A percentile compares a stretch with the other conserved stretches of the same genome.
phyloP scores from a whole-genome alignment of 805 yeast genomes.

The Kluyveromyces starmeri region DNA sequence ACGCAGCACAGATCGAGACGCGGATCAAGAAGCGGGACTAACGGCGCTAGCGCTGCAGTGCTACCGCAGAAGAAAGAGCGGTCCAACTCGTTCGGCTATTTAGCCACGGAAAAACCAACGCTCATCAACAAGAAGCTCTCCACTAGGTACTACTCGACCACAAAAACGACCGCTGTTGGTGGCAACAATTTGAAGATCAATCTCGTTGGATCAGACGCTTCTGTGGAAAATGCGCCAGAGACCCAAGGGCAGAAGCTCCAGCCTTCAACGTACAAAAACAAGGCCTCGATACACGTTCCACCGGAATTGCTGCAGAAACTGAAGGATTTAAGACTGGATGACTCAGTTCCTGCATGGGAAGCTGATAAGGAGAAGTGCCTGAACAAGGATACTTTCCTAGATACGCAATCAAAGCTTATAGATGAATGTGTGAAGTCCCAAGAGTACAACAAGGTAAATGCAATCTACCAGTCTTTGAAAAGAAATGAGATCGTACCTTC shows the following conservation, averaged over 20 bases:
- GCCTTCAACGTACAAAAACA: not conserved
- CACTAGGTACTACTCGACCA: slow-evolving; percentile 14
- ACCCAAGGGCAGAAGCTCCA: not conserved
- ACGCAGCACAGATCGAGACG: not conserved
- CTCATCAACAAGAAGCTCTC: slow-evolving; percentile 14
- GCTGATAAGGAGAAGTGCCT: slow-evolving; percentile 24
- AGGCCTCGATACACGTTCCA: too few relatives aligned
- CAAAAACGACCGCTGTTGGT: slow-evolving; percentile 2
- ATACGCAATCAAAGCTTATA: slow-evolving; percentile 27
- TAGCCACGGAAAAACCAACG: slow-evolving; percentile 8
- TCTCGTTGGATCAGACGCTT: not conserved
- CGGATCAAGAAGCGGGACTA: not conserved
- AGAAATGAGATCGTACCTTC: slow-evolving; percentile 41
- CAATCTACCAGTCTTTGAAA: slow-evolving; percentile 33
- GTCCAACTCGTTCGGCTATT: not conserved
- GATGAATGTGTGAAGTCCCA: slow-evolving; percentile 17
- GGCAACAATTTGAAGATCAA: not conserved
- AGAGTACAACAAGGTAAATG: slow-evolving; percentile 30
- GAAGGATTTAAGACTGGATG: slow-evolving; percentile 5
- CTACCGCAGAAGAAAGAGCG: not conserved
- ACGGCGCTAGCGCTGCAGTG: not conserved
- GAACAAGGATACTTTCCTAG: slow-evolving; percentile 26
- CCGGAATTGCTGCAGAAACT: slow-evolving; percentile 1
- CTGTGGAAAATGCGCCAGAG: slow-evolving; percentile 1
- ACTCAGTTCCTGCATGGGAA: slow-evolving; percentile 22